Evolutionary conservation across 208 protist species (phyloP), one percentile per base, ranked within the genome.

Genomic region (Naegleria gruberi): DNA sequence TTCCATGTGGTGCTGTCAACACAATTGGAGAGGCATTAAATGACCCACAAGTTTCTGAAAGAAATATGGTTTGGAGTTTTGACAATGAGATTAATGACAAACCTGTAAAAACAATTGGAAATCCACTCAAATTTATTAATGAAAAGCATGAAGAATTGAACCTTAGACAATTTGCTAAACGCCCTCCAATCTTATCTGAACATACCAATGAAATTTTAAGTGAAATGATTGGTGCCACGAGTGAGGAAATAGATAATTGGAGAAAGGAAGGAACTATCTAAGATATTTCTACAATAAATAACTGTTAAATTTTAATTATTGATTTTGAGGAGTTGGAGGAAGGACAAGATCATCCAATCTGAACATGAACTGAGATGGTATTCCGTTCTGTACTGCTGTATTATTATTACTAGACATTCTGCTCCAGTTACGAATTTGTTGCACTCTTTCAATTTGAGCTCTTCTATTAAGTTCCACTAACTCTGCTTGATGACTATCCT

Each of bases 131-230:
- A 3, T 81, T 77, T 42, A 46, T 17, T 7, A 40, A 73, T 30
- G 26, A 77, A 77, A 1, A 77, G 65, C 17, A 77, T 8, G 2
- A 46, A n/a, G 43, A 46, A 43, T 77, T 77, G n/a, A 30, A 34
- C 4, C 26, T 89, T 3, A 89, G 37, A 44, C n/a, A 77, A 77
- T 77, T 37, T 34, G 1, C 87, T 17, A 2, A 12, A 30, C 46
- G 19, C n/a, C 57, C 89, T 44, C 89, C 89, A 8, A 6, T 74
- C 7, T 46, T 90, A 5, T 73, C 47, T 45, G 30, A 85, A 45
- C 57, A 90, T 77, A 90, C 89, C 0, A 10, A 85, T 10, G 23
- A 73, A 34, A 37, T 90, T 45, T 77, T 90, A n/a, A 85, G 46
- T 37, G 26, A 82, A 17, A n/a, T 51, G 17, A 42, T 90, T 12